Percentiles rank a stretch among this genome's conserved stretches.
Conservation (phyloP, 1,139 yeast species). For the Blastobotrys persicus region DNA sequence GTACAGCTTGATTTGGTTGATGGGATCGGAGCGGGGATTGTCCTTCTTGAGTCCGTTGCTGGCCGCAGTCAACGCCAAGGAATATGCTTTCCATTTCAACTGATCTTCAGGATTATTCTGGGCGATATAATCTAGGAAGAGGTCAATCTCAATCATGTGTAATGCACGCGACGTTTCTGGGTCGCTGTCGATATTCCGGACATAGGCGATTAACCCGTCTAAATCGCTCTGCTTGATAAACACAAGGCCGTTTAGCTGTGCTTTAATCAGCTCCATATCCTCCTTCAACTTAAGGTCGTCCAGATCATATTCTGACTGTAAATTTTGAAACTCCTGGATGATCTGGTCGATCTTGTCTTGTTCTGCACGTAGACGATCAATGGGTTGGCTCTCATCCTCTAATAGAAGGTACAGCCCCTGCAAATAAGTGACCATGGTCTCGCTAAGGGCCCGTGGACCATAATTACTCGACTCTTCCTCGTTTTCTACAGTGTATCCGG, state of each 20-base stretch:
- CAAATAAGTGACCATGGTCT: constrained; percentile 19
- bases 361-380: neutral
- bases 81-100: constrained; percentile 1
- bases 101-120: neutral
- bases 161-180: neutral
- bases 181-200: constrained; percentile 6
- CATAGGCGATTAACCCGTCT: constrained; percentile 2
- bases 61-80: constrained; percentile 3
- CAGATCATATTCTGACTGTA: neutral
- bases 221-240: neutral
- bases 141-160: constrained; percentile 28
- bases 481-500: constrained; percentile 2
- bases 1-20: constrained; percentile 20
- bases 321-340: neutral
- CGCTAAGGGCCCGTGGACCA: constrained; percentile 18
- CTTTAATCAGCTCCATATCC: neutral
- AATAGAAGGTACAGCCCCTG: constrained; percentile 18
- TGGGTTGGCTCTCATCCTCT: constrained; percentile 8
- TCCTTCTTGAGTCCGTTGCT: neutral
- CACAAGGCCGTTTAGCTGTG: neutral
- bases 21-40: neutral
- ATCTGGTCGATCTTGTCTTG: neutral
- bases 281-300: neutral
- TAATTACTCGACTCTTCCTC: constrained; percentile 8
- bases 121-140: constrained; percentile 22